These are phyloP conservation scores for Globisporangium yorkense DNA, from an alignment of 352 stramenopile species.

Conservation along the genomic window DNA sequence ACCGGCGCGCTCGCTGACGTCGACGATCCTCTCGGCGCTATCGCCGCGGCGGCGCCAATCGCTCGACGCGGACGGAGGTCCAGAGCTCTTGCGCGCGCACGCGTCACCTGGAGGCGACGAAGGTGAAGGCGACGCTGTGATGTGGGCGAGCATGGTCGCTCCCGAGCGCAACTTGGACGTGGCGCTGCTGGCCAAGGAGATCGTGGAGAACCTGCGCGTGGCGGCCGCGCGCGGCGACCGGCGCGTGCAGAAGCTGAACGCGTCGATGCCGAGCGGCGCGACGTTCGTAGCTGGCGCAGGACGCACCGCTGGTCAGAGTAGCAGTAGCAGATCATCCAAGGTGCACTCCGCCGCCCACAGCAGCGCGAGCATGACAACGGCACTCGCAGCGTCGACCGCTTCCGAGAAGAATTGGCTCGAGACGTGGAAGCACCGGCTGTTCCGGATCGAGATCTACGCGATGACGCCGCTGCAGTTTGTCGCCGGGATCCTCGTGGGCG, in stretches of 20 bases:
- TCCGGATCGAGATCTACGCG: slow-evolving; percentile 13
- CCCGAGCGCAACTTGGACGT: slow-evolving; percentile 15
- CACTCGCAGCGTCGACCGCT: background rate
- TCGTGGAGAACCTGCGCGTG: slow-evolving; percentile 31
- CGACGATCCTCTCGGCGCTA: background rate
- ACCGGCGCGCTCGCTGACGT: background rate
- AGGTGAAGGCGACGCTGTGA: slow-evolving; percentile 2
- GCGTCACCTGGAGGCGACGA: background rate
- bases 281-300: slow-evolving; percentile 4
- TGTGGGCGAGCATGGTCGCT: slow-evolving; percentile 10
- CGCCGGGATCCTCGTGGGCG: slow-evolving; percentile 33
- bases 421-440: slow-evolving; percentile 16
- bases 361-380: too few species aligned
- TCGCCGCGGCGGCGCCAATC: slow-evolving; percentile 8
- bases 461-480: slow-evolving; percentile 32
- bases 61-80: background rate
- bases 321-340: background rate
- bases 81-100: too few species aligned
- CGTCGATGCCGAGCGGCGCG: slow-evolving; percentile 17
- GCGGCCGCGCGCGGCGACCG: slow-evolving; percentile 22
- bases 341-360: too few species aligned
- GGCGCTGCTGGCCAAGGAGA: slow-evolving; percentile 23
- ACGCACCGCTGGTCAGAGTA: too few species aligned
- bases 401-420: slow-evolving; percentile 16
- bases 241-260: slow-evolving; percentile 19